These are phyloP conservation scores for Cadophora sp. DNA, from an alignment of 2,329 filamentous ascomycete species.

Conservation along the genomic window DNA sequence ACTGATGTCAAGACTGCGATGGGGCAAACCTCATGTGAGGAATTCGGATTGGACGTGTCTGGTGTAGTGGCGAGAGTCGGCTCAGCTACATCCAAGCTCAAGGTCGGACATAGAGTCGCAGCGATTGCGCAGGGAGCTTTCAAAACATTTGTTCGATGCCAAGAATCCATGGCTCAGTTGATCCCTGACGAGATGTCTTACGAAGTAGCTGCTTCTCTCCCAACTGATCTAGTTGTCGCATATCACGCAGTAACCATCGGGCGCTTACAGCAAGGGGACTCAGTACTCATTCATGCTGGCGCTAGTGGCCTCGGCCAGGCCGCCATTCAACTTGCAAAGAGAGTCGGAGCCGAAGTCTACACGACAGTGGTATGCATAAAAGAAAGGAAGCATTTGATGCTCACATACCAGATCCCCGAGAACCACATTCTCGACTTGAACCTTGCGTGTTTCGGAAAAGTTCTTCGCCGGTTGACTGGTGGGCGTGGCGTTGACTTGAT, in stretches of 20 bases:
- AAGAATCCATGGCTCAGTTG: neutral
- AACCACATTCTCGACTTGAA: conserved; percentile 14
- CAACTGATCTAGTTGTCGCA: conserved; percentile 10
- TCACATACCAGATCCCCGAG: conserved; percentile 7
- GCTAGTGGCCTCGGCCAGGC: conserved; percentile 19
- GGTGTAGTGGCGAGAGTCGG: conserved; percentile 34
- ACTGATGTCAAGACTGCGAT: conserved; percentile 12
- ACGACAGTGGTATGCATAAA: neutral
- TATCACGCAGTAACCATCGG: conserved; percentile 15
- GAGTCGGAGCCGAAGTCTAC: conserved; percentile 15
- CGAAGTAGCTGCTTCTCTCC: conserved; percentile 31
- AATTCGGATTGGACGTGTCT: conserved; percentile 9
- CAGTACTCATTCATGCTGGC: conserved; percentile 19
- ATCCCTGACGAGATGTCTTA: conserved; percentile 33
- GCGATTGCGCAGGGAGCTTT: conserved; percentile 18
- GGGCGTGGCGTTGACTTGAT: conserved; percentile 17
- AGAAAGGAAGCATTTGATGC: conserved; percentile 7
- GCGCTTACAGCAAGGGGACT: conserved; percentile 14
- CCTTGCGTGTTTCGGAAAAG: conserved; percentile 1
- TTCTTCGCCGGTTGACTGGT: neutral
- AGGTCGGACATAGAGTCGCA: conserved; percentile 41
- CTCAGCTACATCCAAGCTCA: conserved; percentile 33
- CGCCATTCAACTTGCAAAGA: conserved; percentile 14
- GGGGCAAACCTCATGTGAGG: neutral
- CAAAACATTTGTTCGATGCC: conserved; percentile 11